Base-by-base conservation (phyloP, 345 rosid species). In the Firmiana major region DNA sequence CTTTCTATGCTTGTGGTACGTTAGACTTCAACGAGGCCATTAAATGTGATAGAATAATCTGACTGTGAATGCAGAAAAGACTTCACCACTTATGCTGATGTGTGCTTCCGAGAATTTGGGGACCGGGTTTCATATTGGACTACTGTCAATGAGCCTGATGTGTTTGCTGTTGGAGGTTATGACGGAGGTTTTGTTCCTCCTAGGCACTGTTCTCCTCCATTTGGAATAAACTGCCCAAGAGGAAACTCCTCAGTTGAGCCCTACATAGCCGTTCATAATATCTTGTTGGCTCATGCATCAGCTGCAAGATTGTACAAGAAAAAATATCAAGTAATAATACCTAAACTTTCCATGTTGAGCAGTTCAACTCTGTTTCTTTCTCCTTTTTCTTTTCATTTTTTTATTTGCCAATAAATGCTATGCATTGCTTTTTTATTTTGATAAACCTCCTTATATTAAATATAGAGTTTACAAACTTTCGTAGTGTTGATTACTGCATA, bases 221-320 rank as follows among this genome's bases (percentile, higher is more conserved):
- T 59, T 46, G 83, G 74, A 71, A 43, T 31, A 21, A 75, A 81
- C 12, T 79, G 79, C 67, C 19, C 81, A 46, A 49, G n/a, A 24
- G 94, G 94, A 68, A 90, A 92, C 76, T 90, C 98, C 34, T 81
- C 91, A 34, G 79, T 81, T 24, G 95, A 93, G 82, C 90, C 98
- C 53, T 92, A 89, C 79, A 0, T 89, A 38, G 95, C 83, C 49
- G 87, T 72, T 69, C 95, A 92, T 79, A 79, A 93, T 78, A 77
- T 90, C 24, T 74, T 93, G 74, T 55, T 93, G 75, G 88, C 97
- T 7, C 98, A 93, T 79, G 94, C 91, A 45, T 89, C 93, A 9
- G 85, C 84, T 67, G 89, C 91, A 38, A 85, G 70, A 72, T 26
- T 88, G 77, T 92, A 93, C 84, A 81, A 24, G 82, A 77, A 70